phyloP scores from a whole-genome alignment of 441 rosid species.

The Gossypium davidsonii region DNA sequence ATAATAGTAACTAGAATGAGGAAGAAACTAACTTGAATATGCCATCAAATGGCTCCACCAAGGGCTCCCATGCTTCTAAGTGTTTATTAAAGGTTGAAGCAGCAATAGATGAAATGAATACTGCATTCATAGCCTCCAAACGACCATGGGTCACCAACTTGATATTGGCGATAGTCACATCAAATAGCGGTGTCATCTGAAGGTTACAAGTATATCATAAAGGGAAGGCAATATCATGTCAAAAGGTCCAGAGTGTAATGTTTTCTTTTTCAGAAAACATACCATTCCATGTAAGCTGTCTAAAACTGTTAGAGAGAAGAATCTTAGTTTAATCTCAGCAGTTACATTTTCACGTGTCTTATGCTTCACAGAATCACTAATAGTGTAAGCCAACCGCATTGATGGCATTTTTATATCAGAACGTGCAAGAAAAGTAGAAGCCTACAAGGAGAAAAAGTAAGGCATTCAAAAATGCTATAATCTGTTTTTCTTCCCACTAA shows the following conservation, averaged over 20 bases:
- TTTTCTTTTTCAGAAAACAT: constrained; percentile 25
- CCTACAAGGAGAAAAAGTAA: constrained; percentile 48
- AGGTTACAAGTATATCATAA: constrained; percentile 25
- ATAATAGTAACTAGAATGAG: constrained; percentile 6
- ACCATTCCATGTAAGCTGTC: constrained; percentile 97
- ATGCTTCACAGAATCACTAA: constrained; percentile 86
- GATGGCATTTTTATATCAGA: constrained; percentile 88
- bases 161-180: constrained; percentile 81
- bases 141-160: constrained; percentile 96
- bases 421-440: constrained; percentile 95
- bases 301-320: constrained; percentile 74
- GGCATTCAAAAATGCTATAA: constrained; percentile 19
- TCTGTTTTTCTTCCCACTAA: constrained; percentile 11
- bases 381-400: constrained; percentile 64
- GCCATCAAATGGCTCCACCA: constrained; percentile 98
- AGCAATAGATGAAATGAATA: constrained; percentile 86
- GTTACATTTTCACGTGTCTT: constrained; percentile 79
- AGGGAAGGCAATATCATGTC: constrained; percentile 8
- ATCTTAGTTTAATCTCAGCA: constrained; percentile 82
- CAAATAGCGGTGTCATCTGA: constrained; percentile 96
- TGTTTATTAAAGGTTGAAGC: constrained; percentile 94
- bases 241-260: constrained; percentile 2
- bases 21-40: constrained; percentile 78
- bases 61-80: constrained; percentile 98
- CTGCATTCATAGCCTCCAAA: constrained; percentile 94